Evolutionary conservation across 208 protist genomes (phyloP).

Genomic region (Leishmania lainsoni): DNA sequence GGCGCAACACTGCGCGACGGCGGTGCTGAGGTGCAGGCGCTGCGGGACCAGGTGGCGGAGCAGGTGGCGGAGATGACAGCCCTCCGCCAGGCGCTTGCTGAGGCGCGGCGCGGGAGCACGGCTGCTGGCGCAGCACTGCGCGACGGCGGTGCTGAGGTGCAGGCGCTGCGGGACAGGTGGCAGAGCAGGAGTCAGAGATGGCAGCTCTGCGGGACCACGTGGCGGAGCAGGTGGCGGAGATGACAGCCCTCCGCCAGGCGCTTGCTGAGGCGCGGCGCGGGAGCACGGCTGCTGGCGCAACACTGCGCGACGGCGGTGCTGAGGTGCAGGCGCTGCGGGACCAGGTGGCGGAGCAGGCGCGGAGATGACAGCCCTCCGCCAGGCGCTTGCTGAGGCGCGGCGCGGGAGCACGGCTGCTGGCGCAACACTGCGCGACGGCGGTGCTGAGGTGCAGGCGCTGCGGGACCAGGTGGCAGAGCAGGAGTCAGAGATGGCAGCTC

Average conservation of each 20-base stretch:
- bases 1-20: not conserved
- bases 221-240: too few relatives aligned
- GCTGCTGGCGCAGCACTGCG: too few relatives aligned
- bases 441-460: not conserved
- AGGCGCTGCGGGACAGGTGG: not conserved
- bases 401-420: not conserved
- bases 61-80: not conserved
- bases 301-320: not conserved
- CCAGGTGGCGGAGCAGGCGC: constrained; percentile 5
- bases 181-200: not conserved
- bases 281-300: not conserved
- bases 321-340: not conserved
- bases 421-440: not conserved
- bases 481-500: too few relatives aligned
- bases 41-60: not conserved
- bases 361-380: constrained; percentile 3
- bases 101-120: not conserved
- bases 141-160: not conserved
- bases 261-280: not conserved
- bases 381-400: not conserved
- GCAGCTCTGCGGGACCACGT: not conserved
- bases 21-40: not conserved
- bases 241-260: constrained; percentile 3
- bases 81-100: not conserved
- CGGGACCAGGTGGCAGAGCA: not conserved